Conservation (phyloP, 2,329 filamentous ascomycete species). For the Diatrype stigma region DNA sequence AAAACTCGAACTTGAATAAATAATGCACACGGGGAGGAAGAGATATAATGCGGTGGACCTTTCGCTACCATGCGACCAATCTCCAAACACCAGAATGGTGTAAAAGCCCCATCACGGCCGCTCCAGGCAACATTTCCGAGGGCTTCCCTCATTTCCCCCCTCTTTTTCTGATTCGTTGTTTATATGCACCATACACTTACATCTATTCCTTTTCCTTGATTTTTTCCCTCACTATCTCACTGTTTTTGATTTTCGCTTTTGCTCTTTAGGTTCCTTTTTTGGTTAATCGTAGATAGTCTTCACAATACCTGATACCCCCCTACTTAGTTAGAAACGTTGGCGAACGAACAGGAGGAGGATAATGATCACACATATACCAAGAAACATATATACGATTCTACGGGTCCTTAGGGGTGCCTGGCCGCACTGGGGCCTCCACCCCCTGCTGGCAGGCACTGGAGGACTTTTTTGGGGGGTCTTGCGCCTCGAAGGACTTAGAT, state of each 20-base stretch:
- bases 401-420: too few relatives aligned
- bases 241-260: slow-evolving; percentile 8
- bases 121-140: background rate
- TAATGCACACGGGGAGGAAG: too few relatives aligned
- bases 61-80: too few relatives aligned
- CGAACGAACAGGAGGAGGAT: slow-evolving; percentile 1
- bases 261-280: slow-evolving; percentile 14
- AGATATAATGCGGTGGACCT: too few relatives aligned
- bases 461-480: too few relatives aligned
- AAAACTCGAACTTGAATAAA: too few relatives aligned
- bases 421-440: too few relatives aligned
- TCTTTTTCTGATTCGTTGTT: slow-evolving; percentile 3
- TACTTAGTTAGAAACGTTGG: slow-evolving; percentile 1
- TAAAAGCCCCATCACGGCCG: background rate
- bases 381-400: background rate
- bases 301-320: slow-evolving; percentile 27
- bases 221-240: background rate
- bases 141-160: background rate
- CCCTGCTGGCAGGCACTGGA: too few relatives aligned
- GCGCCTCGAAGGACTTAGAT: background rate
- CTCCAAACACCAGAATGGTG: too few relatives aligned
- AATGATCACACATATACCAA: background rate
- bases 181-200: slow-evolving; percentile 1
- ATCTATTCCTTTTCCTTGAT: background rate
- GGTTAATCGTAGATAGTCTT: slow-evolving; percentile 31